Conservation (phyloP, 1,284 basidiomycete genomes). For the Ganoderma lingzhi region DNA sequence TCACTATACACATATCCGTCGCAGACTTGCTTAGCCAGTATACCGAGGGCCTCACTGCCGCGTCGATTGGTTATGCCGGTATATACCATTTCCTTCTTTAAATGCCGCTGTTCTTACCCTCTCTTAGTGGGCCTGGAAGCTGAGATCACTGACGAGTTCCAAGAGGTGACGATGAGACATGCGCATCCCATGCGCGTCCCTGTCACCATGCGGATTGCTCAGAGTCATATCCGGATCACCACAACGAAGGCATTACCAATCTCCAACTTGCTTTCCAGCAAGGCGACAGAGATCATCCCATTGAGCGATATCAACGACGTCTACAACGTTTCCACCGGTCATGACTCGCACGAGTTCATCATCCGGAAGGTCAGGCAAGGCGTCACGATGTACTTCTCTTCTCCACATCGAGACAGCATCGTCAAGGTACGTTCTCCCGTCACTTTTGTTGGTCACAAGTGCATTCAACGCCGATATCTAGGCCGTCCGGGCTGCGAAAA, state of each 20-base stretch:
- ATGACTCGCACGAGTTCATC: conserved; percentile 83
- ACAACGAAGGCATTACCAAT: conserved; percentile 71
- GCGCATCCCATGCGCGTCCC: conserved; percentile 67
- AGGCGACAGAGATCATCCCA: conserved; percentile 82
- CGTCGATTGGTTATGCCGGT: conserved; percentile 64
- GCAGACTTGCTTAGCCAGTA: conserved; percentile 64
- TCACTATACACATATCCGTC: conserved; percentile 37
- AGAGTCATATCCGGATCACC: conserved; percentile 73
- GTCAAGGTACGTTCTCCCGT: conserved; percentile 64
- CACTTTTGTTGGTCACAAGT: neutral
- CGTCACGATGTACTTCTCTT: conserved; percentile 75
- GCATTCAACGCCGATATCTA: conserved; percentile 37
- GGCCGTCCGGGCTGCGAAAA: conserved; percentile 77
- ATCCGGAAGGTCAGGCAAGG: conserved; percentile 77
- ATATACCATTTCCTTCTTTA: conserved; percentile 27
- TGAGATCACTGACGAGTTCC: conserved; percentile 60
- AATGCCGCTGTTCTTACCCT: conserved; percentile 12
- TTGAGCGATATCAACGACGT: conserved; percentile 86
- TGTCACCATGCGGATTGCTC: conserved; percentile 67
- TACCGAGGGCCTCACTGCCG: conserved; percentile 53
- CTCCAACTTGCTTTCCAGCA: conserved; percentile 69
- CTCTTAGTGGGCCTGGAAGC: conserved; percentile 63
- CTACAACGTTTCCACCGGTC: conserved; percentile 79
- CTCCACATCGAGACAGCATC: conserved; percentile 72
- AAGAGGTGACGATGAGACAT: conserved; percentile 70